Evolutionary conservation across 2,329 filamentous ascomycete genomes (phyloP), one percentile per base, ranked within the genome.

Genomic region (Aspergillus sp.): DNA sequence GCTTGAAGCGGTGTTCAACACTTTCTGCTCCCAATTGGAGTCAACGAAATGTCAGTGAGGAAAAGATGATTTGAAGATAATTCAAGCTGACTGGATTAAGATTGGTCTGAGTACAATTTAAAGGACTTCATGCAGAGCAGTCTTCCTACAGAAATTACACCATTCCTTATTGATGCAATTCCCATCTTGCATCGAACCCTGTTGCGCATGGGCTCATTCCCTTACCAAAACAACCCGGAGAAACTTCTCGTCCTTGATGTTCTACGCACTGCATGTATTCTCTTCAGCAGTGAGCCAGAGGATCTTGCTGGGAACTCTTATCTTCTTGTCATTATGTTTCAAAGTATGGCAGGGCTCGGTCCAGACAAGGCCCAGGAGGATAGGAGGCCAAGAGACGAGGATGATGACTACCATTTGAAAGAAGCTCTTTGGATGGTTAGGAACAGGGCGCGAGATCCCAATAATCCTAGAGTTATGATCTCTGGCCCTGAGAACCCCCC

Each of bases 151-250:
- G 43, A 38, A 10, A n/a, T 45, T 7, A 17, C 17, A 37, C 15
- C 30, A 13, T 22, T 12, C 13, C 5, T 45, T 12, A 6, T n/a
- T 13, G 43, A 45, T 19, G 32, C 30, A n/a, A 33, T 33, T 10
- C 43, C 43, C 7, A 37, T 45, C n/a, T 19, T 45, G 33, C 43
- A 45, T 37, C 43, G 43, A 15, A 33, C 19, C 7, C 27, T 45
- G 15, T 19, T 45, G 43, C 43, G 32, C 17, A 20, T 45, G 4
- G 43, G 43, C 7, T 45, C 43, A 35, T 45, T 45, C 33, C 43
- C 43, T 7, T 45, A 45, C 15, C 43, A 45, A 20, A 45, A 45
- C 19, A 30, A 45, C 33, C 27, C 43, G n/a, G 27, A 38, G 4
- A 20, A 13, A 7, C 19, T 12, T 17, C 12, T 45, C 7, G n/a